Evolutionary conservation across 352 stramenopile genomes (phyloP).

Genomic region (Globisporangium carolinianum): DNA sequence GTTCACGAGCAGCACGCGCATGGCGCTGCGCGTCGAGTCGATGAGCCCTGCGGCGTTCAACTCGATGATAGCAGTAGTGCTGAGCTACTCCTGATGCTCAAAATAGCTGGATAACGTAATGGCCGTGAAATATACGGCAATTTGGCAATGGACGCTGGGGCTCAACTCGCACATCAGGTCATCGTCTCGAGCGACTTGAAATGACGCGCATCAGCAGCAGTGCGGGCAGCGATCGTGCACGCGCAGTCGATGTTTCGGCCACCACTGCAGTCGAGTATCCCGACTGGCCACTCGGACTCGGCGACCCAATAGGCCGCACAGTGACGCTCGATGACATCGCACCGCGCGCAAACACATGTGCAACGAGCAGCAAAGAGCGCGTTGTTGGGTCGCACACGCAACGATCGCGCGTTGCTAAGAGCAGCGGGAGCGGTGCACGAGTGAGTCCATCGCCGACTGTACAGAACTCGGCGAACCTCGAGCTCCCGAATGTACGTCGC

Average conservation of each 20-base stretch:
- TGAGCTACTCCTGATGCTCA: too few relatives aligned
- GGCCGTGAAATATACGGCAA: too few relatives aligned
- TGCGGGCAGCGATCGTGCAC: too few relatives aligned
- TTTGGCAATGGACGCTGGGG: too few relatives aligned
- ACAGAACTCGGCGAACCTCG: constrained; percentile 13
- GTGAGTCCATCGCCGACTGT: background rate
- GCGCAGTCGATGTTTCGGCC: background rate
- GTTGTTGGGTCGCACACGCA: constrained; percentile 30
- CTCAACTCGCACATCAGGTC: too few relatives aligned
- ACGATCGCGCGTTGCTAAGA: background rate
- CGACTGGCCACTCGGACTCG: constrained; percentile 53
- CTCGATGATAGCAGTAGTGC: too few relatives aligned
- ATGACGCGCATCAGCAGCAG: too few relatives aligned
- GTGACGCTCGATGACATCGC: constrained; percentile 4
- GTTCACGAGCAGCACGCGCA: constrained; percentile 73
- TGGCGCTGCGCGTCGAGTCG: too few relatives aligned
- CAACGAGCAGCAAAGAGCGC: constrained; percentile 27
- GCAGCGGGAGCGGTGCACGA: background rate
- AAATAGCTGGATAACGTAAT: too few relatives aligned
- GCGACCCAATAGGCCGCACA: constrained; percentile 38
- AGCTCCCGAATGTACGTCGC: constrained; percentile 14
- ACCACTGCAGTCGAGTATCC: constrained; percentile 24
- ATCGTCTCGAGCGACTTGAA: too few relatives aligned
- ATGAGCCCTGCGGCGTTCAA: too few relatives aligned
- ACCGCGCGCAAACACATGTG: background rate